Conservation (phyloP, 148 eudicot species). For the Persicaria maculosa region DNA sequence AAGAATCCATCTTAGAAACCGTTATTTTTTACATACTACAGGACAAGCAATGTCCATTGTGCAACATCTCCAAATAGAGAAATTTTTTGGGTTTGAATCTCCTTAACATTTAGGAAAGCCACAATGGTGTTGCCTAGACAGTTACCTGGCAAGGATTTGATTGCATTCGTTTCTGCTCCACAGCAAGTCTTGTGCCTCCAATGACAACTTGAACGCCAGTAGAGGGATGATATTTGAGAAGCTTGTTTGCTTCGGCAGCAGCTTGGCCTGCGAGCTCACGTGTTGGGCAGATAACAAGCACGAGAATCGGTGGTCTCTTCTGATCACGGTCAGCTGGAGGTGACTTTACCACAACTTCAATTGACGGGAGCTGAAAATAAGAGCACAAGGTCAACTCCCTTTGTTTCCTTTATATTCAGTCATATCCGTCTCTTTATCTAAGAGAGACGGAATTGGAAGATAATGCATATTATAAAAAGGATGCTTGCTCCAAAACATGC, state of each 20-base stretch:
- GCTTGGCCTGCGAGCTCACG: constrained; percentile 98
- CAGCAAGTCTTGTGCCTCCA: constrained; percentile 81
- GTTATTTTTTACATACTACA: background rate
- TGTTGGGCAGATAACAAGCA: constrained; percentile 94
- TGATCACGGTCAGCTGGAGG: constrained; percentile 59
- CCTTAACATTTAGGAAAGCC: background rate
- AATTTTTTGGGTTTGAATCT: background rate
- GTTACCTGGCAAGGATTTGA: constrained; percentile 87
- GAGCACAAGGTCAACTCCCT: background rate
- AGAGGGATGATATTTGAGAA: constrained; percentile 88
- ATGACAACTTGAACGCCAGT: constrained; percentile 94
- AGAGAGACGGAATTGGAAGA: background rate
- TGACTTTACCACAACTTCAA: constrained; percentile 65
- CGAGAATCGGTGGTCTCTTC: constrained; percentile 72
- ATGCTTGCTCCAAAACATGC: background rate
- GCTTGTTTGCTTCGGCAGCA: constrained; percentile 71
- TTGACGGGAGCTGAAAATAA: constrained; percentile 83
- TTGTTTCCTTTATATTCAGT: background rate
- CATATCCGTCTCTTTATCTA: background rate
- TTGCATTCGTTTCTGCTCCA: constrained; percentile 85
- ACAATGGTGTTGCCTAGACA: background rate
- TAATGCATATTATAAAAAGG: background rate
- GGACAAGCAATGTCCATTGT: background rate
- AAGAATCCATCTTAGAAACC: background rate
- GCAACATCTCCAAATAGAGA: background rate